These are phyloP conservation scores for Trichoderma sp. DNA, from an alignment of 2,329 filamentous ascomycete species.

Conservation along the genomic window DNA sequence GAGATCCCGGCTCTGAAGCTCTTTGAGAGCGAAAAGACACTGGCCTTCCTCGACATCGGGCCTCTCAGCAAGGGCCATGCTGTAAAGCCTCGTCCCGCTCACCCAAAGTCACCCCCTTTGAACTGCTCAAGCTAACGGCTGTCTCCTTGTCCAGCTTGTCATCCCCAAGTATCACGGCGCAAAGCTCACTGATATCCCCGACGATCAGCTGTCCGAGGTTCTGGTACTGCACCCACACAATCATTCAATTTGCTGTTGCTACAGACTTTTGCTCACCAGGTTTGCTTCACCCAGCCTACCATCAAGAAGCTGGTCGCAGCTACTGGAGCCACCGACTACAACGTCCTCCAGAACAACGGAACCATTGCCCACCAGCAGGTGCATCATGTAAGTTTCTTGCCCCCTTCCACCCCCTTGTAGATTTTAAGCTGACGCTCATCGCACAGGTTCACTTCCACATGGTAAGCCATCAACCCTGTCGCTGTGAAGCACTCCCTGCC, in stretches of 20 bases:
- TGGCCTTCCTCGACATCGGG: conserved; percentile 95
- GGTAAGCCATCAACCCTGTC: conserved; percentile 51
- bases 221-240: conserved; percentile 57
- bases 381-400: conserved; percentile 70
- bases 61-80: conserved; percentile 87
- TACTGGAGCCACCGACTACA: conserved; percentile 78
- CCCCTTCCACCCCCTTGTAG: background rate
- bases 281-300: conserved; percentile 37
- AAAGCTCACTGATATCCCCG: conserved; percentile 90
- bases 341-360: conserved; percentile 96
- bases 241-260: background rate
- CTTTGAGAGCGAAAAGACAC: conserved; percentile 88
- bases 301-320: conserved; percentile 85
- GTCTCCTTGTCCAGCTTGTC: conserved; percentile 66
- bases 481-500: background rate
- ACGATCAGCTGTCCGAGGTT: conserved; percentile 81
- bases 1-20: conserved; percentile 97
- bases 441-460: conserved; percentile 87
- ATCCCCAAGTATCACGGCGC: conserved; percentile 94
- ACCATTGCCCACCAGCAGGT: conserved; percentile 88
- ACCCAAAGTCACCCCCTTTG: background rate
- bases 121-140: background rate
- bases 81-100: conserved; percentile 51
- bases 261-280: background rate
- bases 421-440: conserved; percentile 18